Conservation (phyloP, 78 protist genomes). For the Dictyostelium firmibasis region DNA sequence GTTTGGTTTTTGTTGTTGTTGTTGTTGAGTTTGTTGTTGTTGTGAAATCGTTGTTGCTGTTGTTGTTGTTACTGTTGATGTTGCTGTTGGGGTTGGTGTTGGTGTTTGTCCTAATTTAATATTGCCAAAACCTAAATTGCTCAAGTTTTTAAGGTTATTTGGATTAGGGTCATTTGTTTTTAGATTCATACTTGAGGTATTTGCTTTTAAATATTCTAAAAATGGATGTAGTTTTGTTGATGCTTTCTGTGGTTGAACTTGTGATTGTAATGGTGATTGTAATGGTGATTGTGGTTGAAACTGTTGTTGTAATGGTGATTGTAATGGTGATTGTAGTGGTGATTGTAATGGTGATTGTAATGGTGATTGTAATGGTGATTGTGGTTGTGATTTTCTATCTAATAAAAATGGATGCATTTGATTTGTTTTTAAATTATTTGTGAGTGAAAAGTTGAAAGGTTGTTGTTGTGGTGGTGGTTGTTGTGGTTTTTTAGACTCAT, state of each 20-base stretch:
- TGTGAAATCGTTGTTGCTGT: not conserved
- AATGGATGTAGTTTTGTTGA: not conserved
- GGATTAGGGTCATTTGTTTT: not conserved
- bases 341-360: too few species aligned
- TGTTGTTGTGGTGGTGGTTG: too few species aligned
- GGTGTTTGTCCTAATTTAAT: not conserved
- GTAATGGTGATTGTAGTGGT: too few species aligned
- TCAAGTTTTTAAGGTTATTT: not conserved
- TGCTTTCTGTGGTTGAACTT: not conserved
- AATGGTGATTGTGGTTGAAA: too few species aligned
- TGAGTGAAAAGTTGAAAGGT: too few species aligned
- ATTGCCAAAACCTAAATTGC: not conserved
- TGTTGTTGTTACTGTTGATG: slow-evolving; percentile 2
- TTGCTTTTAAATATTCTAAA: not conserved
- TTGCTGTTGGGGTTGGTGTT: slow-evolving; percentile 35
- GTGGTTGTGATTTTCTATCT: too few species aligned
- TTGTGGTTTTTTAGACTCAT: too few species aligned
- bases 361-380: too few species aligned
- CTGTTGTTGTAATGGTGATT: too few species aligned
- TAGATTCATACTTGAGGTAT: not conserved
- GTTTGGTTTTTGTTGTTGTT: not conserved
- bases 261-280: too few species aligned
- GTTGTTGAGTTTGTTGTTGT: not conserved
- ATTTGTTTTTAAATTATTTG: too few species aligned
- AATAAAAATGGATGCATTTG: too few species aligned